Conservation (phyloP, 75 land plant species). For the Cunninghamia lanceolata region DNA sequence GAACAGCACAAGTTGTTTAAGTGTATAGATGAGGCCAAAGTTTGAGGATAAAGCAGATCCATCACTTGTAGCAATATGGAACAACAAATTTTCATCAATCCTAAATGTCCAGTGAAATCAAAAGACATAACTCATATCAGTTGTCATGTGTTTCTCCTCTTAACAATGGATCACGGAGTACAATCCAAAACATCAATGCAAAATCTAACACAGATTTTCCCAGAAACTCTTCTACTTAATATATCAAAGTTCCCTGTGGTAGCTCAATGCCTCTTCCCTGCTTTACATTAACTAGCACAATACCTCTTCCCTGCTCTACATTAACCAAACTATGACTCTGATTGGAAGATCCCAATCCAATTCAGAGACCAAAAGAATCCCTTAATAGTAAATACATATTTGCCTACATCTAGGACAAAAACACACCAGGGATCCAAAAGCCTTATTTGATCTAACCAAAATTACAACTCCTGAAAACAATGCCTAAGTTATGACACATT, state of each 20-base stretch:
- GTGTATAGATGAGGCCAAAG: neutral
- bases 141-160: too few relatives aligned
- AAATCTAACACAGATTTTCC: too few relatives aligned
- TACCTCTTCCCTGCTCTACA: neutral
- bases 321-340: neutral
- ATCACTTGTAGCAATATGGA: neutral
- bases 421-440: neutral
- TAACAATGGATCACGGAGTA: too few relatives aligned
- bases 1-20: neutral
- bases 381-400: neutral
- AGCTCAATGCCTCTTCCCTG: too few relatives aligned
- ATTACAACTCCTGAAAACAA: neutral
- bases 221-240: too few relatives aligned
- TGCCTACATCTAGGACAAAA: neutral
- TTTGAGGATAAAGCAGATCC: neutral
- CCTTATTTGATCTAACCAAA: neutral
- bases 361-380: neutral
- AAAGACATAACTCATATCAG: too few relatives aligned
- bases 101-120: too few relatives aligned
- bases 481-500: neutral
- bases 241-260: too few relatives aligned
- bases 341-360: neutral
- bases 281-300: too few relatives aligned
- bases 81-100: too few relatives aligned
- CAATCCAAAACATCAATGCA: too few relatives aligned